phyloP scores from a whole-genome alignment of 1,139 yeast genomes.

The Geotrichum reessii region DNA sequence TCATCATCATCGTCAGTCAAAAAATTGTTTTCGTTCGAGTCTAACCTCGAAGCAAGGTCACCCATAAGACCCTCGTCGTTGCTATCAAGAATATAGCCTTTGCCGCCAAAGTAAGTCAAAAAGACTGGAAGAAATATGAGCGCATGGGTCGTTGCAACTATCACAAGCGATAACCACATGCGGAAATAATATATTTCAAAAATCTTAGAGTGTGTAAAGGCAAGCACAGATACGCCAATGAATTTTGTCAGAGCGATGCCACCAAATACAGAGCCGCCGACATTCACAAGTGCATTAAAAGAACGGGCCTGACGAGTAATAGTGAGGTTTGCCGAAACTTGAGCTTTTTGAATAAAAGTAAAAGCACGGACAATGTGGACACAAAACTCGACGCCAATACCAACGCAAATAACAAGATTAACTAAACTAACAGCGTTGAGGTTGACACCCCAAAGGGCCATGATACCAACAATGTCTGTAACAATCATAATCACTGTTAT shows the following conservation, averaged over 20 bases:
- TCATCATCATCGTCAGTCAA: constrained; percentile 10
- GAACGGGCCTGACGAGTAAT: constrained; percentile 39
- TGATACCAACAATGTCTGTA: constrained; percentile 69
- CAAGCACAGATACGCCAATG: constrained; percentile 80
- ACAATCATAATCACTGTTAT: constrained; percentile 60
- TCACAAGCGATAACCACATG: constrained; percentile 86
- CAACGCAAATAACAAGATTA: constrained; percentile 81
- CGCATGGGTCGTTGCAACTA: constrained; percentile 73
- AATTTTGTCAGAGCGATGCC: constrained; percentile 88
- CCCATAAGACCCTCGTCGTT: constrained; percentile 34
- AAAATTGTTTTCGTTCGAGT: constrained; percentile 7
- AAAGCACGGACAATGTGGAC: constrained; percentile 81
- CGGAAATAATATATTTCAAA: constrained; percentile 89
- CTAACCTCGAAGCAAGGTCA: constrained; percentile 30
- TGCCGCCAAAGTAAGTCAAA: constrained; percentile 60
- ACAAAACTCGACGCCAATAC: constrained; percentile 89
- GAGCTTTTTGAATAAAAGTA: constrained; percentile 40
- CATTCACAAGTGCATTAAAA: constrained; percentile 57
- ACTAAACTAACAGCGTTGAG: constrained; percentile 87
- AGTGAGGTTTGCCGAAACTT: constrained; percentile 2
- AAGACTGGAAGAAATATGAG: constrained; percentile 72
- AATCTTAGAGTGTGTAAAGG: constrained; percentile 78
- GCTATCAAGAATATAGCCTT: constrained; percentile 40
- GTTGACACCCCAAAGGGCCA: constrained; percentile 70
- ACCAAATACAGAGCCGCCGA: constrained; percentile 82